A percentile compares a stretch with the other conserved stretches of the same genome.
Evolutionary conservation across 106 monocot genomes (phyloP).

Genomic region (Alisma plantagoaquatica): DNA sequence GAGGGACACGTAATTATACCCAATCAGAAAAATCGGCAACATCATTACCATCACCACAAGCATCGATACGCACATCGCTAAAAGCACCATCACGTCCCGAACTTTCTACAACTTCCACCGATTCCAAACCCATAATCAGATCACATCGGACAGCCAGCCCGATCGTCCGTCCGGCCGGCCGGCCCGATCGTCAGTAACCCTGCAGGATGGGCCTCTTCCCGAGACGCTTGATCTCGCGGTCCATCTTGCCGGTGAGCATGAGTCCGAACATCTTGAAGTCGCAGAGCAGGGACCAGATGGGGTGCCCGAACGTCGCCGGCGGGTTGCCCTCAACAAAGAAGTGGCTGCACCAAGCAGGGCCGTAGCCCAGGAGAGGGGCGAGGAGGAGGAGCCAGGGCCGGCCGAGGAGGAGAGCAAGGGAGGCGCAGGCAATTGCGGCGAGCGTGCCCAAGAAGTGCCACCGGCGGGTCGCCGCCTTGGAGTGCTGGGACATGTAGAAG

Average conservation of each 20-base stretch:
- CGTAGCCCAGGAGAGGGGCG: constrained; percentile 45
- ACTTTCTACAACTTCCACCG: no score
- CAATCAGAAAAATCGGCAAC: no score
- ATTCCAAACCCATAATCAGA: no score
- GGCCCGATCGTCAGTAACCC: constrained; percentile 23
- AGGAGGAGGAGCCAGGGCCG: constrained; percentile 26
- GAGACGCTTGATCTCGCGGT: constrained; percentile 74
- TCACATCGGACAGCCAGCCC: no score
- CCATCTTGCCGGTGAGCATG: constrained; percentile 73
- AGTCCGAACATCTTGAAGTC: constrained; percentile 68
- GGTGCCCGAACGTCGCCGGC: constrained; percentile 61
- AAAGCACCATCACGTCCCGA: no score
- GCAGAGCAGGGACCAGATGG: constrained; percentile 71
- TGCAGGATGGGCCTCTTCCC: constrained; percentile 59
- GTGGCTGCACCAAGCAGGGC: constrained; percentile 75
- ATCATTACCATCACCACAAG: no score
- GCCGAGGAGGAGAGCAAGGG: constrained; percentile 19
- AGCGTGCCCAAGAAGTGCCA: constrained; percentile 76
- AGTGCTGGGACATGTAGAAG: constrained; percentile 75
- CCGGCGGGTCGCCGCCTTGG: constrained; percentile 56
- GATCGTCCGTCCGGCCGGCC: no score
- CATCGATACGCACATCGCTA: no score
- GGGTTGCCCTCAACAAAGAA: constrained; percentile 70
- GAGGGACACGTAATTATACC: no score
- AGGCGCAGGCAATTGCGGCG: constrained; percentile 26